A percentile compares a stretch with the other conserved stretches of the same genome.
These are phyloP conservation scores for Rubia yunnanensis DNA, from an alignment of 257 asterid species.

Conservation along the genomic window DNA sequence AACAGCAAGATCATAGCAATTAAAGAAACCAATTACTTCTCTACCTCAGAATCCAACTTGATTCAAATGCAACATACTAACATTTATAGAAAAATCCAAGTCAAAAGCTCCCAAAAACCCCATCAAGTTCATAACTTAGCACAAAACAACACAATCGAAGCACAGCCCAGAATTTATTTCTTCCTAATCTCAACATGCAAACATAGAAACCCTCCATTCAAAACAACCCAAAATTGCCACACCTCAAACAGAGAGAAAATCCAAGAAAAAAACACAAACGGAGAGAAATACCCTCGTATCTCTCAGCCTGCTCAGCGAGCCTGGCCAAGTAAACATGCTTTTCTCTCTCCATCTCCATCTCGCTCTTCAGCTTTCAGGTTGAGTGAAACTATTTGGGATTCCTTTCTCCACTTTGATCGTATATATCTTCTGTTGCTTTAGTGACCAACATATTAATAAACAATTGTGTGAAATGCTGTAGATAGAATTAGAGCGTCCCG, in stretches of 20 bases:
- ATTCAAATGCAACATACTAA: neutral
- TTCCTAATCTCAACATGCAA: slow-evolving; percentile 3
- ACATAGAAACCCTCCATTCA: neutral
- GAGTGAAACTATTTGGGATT: neutral
- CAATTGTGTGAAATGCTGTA: neutral
- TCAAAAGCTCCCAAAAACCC: neutral
- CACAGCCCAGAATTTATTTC: slow-evolving; percentile 8
- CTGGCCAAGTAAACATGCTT: slow-evolving; percentile 60
- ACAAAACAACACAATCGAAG: neutral
- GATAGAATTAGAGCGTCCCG: neutral
- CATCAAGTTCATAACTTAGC: slow-evolving; percentile 7
- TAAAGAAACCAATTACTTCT: neutral
- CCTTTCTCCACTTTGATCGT: neutral
- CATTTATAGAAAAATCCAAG: neutral
- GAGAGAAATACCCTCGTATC: slow-evolving; percentile 52
- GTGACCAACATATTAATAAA: neutral
- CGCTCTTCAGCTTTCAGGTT: neutral
- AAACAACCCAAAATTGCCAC: slow-evolving; percentile 2
- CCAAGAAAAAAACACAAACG: neutral
- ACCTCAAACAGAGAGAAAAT: neutral
- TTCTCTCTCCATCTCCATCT: slow-evolving; percentile 63
- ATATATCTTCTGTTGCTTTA: neutral
- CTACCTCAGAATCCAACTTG: neutral
- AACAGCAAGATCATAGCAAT: neutral
- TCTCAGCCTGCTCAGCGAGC: slow-evolving; percentile 71